Evolutionary conservation across 345 rosid species (phyloP).

Genomic region (Arabis alpina): DNA sequence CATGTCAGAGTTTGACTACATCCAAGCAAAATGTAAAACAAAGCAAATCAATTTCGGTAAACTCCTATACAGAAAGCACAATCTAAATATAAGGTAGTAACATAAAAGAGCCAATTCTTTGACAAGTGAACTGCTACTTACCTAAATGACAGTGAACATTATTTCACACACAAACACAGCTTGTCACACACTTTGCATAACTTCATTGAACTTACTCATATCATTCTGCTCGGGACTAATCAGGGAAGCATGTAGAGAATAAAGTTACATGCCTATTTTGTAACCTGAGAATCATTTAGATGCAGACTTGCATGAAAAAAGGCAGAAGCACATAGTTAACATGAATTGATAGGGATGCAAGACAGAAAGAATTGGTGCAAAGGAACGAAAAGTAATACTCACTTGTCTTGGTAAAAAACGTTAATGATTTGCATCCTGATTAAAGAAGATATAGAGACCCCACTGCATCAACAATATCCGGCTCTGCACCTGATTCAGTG

Average conservation of each 20-base stretch:
- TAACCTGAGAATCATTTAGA: background rate
- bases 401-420: conserved; percentile 97
- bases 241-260: background rate
- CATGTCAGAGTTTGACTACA: conserved; percentile 15
- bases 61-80: background rate
- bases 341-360: background rate
- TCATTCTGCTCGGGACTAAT: background rate
- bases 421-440: conserved; percentile 93
- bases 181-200: background rate
- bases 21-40: background rate
- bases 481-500: conserved; percentile 87
- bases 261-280: background rate
- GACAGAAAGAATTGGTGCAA: background rate
- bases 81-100: background rate
- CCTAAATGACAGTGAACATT: background rate
- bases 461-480: conserved; percentile 99
- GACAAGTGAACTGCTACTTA: background rate
- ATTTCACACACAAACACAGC: conserved; percentile 1
- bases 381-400: conserved; percentile 30
- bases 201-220: background rate
- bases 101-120: background rate
- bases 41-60: background rate
- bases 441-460: conserved; percentile 97
- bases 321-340: background rate
- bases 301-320: background rate